These are phyloP conservation scores for Monosporascus sp. DNA, from an alignment of 2,329 filamentous ascomycete genomes.

Conservation along the genomic window DNA sequence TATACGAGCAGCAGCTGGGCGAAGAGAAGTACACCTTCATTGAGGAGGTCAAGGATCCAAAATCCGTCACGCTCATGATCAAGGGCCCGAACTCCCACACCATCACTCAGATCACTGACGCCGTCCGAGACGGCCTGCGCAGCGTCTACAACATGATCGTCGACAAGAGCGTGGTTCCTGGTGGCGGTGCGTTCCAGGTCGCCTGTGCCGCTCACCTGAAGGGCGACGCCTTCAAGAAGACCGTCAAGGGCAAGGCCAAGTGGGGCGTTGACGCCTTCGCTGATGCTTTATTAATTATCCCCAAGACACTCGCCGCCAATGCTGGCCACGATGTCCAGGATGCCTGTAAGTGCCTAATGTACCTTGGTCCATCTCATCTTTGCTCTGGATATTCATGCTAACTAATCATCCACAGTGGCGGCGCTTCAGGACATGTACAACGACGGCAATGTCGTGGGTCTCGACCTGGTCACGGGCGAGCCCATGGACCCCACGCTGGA, in stretches of 20 bases:
- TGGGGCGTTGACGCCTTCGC: slow-evolving; percentile 93
- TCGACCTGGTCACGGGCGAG: slow-evolving; percentile 81
- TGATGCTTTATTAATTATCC: slow-evolving; percentile 89
- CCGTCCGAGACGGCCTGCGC: slow-evolving; percentile 87
- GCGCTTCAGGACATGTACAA: slow-evolving; percentile 78
- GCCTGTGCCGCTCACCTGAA: slow-evolving; percentile 83
- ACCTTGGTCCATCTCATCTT: neutral
- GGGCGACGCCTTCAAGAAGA: slow-evolving; percentile 80
- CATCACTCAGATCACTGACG: slow-evolving; percentile 93
- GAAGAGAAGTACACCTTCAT: slow-evolving; percentile 99
- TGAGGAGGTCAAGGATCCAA: slow-evolving; percentile 97
- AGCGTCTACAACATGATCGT: slow-evolving; percentile 99
- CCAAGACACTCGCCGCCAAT: slow-evolving; percentile 95
- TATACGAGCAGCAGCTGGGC: slow-evolving; percentile 95
- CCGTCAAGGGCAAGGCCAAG: slow-evolving; percentile 96
- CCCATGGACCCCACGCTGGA: slow-evolving; percentile 93
- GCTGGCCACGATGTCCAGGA: slow-evolving; percentile 96
- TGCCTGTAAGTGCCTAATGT: slow-evolving; percentile 58
- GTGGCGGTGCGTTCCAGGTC: slow-evolving; percentile 92
- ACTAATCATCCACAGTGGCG: slow-evolving; percentile 55
- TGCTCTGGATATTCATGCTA: neutral
- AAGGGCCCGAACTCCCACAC: slow-evolving; percentile 97
- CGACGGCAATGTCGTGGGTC: slow-evolving; percentile 79
- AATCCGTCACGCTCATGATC: slow-evolving; percentile 95
- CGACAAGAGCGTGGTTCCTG: slow-evolving; percentile 92